Conservation (phyloP, 78 protist species). For the Anaeramoeba flamelloides region DNA sequence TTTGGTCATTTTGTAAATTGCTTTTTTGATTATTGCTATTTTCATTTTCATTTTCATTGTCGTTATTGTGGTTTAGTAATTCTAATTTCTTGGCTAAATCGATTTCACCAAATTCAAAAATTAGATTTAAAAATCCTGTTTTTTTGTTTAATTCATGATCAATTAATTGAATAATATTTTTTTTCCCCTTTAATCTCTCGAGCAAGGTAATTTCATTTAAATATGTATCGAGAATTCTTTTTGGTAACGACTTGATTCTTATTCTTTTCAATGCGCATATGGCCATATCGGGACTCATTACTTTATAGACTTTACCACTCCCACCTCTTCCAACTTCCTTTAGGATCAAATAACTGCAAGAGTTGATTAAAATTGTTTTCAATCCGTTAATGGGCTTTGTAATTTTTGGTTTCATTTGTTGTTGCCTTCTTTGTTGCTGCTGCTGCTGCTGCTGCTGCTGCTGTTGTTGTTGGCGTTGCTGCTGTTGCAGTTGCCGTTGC, state of each 20-base stretch:
- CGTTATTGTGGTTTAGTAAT: constrained; percentile 7
- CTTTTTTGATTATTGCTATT: no score
- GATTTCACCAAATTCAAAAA: constrained; percentile 70
- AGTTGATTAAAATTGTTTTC: constrained; percentile 3
- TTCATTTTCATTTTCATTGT: no score
- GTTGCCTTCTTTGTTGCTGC: no score
- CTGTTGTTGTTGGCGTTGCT: no score
- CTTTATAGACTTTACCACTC: constrained; percentile 26
- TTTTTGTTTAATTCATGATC: constrained; percentile 38
- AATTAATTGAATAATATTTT: constrained; percentile 35
- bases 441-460: no score
- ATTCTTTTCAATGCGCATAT: constrained; percentile 41
- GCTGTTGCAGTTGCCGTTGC: no score
- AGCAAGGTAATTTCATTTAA: constrained; percentile 62
- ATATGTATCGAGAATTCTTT: constrained; percentile 22
- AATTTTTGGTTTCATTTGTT: no score
- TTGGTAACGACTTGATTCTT: constrained; percentile 9
- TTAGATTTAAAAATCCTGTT: constrained; percentile 17
- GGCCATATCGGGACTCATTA: neutral
- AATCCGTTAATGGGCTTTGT: no score
- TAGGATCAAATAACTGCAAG: neutral
- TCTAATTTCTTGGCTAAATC: constrained; percentile 40
- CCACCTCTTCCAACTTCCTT: constrained; percentile 64
- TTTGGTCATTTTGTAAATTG: no score
- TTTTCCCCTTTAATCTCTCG: constrained; percentile 13